Evolutionary conservation across 495 filamentous ascomycete species (phyloP).

Genomic region (Xylaria cubensis): DNA sequence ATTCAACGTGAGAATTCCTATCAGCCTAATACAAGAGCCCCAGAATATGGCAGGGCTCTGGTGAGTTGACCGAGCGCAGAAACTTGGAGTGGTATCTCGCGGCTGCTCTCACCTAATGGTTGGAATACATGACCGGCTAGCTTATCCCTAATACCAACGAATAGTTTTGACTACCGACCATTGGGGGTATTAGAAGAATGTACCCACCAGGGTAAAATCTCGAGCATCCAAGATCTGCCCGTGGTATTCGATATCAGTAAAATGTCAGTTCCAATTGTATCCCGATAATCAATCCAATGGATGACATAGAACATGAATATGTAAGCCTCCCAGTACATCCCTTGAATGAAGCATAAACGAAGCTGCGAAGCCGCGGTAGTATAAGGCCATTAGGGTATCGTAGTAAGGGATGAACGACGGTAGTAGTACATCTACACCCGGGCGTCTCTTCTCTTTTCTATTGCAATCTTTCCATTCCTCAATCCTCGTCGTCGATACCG

Average conservation of each 20-base stretch:
- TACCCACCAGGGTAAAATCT: background rate
- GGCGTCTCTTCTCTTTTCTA: background rate
- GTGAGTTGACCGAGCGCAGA: background rate
- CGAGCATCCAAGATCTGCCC: background rate
- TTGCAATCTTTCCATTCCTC: background rate
- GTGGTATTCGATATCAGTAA: background rate
- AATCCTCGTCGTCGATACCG: constrained; percentile 45
- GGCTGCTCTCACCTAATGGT: background rate
- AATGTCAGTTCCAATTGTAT: background rate
- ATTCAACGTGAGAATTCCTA: background rate
- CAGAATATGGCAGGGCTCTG: background rate
- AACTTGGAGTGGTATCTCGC: background rate
- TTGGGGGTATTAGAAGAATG: background rate
- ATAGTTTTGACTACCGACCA: background rate
- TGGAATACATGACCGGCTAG: background rate
- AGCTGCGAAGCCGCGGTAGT: background rate
- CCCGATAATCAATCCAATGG: background rate
- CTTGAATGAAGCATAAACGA: background rate
- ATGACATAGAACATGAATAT: background rate
- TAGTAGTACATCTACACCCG: background rate
- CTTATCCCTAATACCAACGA: background rate
- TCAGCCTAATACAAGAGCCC: background rate
- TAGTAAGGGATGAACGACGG: background rate
- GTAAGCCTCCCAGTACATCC: background rate
- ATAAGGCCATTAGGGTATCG: constrained; percentile 1